phyloP scores from a whole-genome alignment of 768 basidiomycete species.

The Hemileccinum impolitum region DNA sequence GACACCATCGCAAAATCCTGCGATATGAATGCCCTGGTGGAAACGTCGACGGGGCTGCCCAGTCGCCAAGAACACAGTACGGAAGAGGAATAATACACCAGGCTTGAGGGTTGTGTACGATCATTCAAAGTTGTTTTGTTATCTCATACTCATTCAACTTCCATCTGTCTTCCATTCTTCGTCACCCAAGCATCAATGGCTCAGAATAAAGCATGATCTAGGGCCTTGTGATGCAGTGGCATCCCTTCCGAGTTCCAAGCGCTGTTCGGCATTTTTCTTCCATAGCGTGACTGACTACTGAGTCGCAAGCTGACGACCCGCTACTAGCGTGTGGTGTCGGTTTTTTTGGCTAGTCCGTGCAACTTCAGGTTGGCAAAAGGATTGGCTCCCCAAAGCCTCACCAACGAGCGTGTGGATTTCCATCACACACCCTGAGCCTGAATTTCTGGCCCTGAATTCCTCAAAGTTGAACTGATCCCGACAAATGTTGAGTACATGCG shows the following conservation, averaged over 20 bases:
- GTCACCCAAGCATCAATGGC: not conserved
- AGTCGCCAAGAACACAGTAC: not conserved
- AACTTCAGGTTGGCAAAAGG: too few relatives aligned
- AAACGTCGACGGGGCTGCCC: constrained; percentile 3
- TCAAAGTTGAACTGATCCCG: too few relatives aligned
- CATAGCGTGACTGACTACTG: too few relatives aligned
- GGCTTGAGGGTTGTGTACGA: not conserved
- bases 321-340: too few relatives aligned
- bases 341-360: too few relatives aligned
- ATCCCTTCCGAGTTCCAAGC: not conserved
- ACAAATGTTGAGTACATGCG: too few relatives aligned
- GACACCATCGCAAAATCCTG: constrained; percentile 17
- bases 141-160: not conserved
- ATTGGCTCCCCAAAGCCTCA: too few relatives aligned
- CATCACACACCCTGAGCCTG: too few relatives aligned
- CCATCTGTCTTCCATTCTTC: constrained; percentile 1
- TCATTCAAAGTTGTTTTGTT: not conserved
- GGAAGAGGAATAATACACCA: not conserved
- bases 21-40: constrained; percentile 19
- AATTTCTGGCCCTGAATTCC: too few relatives aligned
- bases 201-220: not conserved
- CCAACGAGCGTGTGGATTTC: too few relatives aligned
- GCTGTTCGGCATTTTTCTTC: too few relatives aligned
- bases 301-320: too few relatives aligned
- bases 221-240: not conserved